Evolutionary conservation across 2,329 filamentous ascomycete genomes (phyloP), one percentile per base, ranked within the genome.

Genomic region (Pezicula neosporulosa): DNA sequence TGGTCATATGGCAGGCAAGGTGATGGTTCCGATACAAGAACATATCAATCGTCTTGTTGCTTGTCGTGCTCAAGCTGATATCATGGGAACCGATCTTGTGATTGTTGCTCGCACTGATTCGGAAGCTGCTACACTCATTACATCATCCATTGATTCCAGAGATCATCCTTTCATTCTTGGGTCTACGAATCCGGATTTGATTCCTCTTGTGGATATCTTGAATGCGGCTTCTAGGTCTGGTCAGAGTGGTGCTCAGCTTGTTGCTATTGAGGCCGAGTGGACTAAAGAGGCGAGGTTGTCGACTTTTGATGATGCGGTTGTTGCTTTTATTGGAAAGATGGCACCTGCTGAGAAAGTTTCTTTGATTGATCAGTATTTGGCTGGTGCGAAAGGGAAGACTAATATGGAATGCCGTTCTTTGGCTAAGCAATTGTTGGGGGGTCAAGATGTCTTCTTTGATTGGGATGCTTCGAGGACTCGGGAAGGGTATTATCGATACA

Each of bases 111-210:
- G 84, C 36, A 87, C 84, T 1, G 84, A 87, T 60, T 84, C 83
- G 0, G 84, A 87, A 61, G 85, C 81, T 53, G 84, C 83, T 21
- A 85, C 82, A 62, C 70, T 87, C 10, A 72, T 87, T 36, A 84
- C 79, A 57, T 85, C 79, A 54, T 81, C 82, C 1, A 78, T 87
- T 51, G 84, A 87, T 60, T 77, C 82, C 12, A 78, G 84, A 18
- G 84, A 87, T 55, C 84, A 87, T 58, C 83, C 87, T 60, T 87
- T 80, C 66, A 86, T 87, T 57, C 77, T 85, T n/a, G 84, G 84
- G 44, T 74, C 85, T 16, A 78, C 82, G 1, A 78, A 83, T 56
- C 53, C 60, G 44, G 28, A 30, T 3, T 75, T 74, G 1, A 81
- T 85, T 55, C 83, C 83, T 9, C 68, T 87, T 5, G 78, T 83